A percentile compares a stretch with the other conserved stretches of the same genome.
These are phyloP conservation scores for Combretum micranthum DNA, from an alignment of 345 rosid genomes.

Conservation along the genomic window DNA sequence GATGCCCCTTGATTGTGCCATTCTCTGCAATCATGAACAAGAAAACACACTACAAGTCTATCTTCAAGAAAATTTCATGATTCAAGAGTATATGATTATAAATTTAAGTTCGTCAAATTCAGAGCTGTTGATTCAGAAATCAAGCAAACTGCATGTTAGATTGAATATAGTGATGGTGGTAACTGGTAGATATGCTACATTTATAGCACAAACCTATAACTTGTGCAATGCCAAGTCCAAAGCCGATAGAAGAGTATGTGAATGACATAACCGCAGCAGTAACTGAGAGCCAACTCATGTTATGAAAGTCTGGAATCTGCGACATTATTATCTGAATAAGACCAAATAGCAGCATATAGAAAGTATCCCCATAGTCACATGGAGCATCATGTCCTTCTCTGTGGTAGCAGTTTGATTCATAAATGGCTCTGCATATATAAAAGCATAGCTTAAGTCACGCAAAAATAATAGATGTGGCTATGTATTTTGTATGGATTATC, in stretches of 20 bases:
- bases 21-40: slow-evolving; percentile 14
- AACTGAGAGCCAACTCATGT: slow-evolving; percentile 29
- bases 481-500: slow-evolving; percentile 23
- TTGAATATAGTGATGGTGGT: no score
- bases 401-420: slow-evolving; percentile 37
- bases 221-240: slow-evolving; percentile 19
- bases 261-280: slow-evolving; percentile 31
- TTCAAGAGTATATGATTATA: background rate
- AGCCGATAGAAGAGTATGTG: slow-evolving; percentile 25
- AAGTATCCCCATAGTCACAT: slow-evolving; percentile 22
- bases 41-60: background rate
- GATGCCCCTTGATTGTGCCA: slow-evolving; percentile 24
- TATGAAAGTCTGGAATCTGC: slow-evolving; percentile 28
- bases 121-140: no score
- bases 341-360: slow-evolving; percentile 43
- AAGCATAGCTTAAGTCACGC: background rate
- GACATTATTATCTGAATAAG: slow-evolving; percentile 21
- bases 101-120: background rate
- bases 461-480: background rate
- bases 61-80: background rate
- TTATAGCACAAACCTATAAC: slow-evolving; percentile 16
- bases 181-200: no score
- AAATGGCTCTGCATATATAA: slow-evolving; percentile 11
- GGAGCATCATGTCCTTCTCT: slow-evolving; percentile 38
- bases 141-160: no score